Evolutionary conservation across 441 rosid genomes (phyloP).

Genomic region (Biscutella laevigata): DNA sequence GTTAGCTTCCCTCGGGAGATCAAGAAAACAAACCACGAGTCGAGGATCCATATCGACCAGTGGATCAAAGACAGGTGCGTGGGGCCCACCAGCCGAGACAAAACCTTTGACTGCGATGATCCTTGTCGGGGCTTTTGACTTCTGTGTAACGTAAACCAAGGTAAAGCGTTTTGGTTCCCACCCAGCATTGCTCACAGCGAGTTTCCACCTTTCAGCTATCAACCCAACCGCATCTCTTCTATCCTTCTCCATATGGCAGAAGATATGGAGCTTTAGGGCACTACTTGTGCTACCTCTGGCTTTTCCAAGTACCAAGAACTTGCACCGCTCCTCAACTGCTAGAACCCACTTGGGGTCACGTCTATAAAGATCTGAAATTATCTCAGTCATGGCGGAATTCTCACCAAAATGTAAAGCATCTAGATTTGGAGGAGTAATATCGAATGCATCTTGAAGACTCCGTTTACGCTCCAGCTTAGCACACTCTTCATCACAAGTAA

Average conservation of each 20-base stretch:
- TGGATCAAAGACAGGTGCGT: conserved; percentile 51
- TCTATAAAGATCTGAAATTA: conserved; percentile 63
- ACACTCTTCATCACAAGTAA: conserved; percentile 76
- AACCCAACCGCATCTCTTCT: conserved; percentile 80
- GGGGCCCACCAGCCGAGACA: conserved; percentile 31
- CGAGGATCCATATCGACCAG: conserved; percentile 82
- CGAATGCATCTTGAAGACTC: conserved; percentile 92
- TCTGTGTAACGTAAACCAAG: conserved; percentile 60
- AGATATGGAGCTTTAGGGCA: conserved; percentile 74
- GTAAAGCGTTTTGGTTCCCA: conserved; percentile 95
- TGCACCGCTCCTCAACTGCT: conserved; percentile 88
- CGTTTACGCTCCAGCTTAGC: conserved; percentile 82
- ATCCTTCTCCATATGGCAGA: conserved; percentile 83
- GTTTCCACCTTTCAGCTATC: conserved; percentile 93
- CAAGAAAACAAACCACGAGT: conserved; percentile 73
- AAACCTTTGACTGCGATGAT: conserved; percentile 47
- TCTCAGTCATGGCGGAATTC: conserved; percentile 50
- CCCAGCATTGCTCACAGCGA: conserved; percentile 58
- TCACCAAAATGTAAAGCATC: conserved; percentile 90
- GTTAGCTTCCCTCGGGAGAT: conserved; percentile 80
- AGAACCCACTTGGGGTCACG: conserved; percentile 92
- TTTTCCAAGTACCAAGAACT: conserved; percentile 78
- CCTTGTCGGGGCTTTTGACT: conserved; percentile 72
- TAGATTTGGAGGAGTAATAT: conserved; percentile 55
- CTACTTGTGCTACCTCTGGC: conserved; percentile 41